Base-by-base conservation (phyloP, 179 eudicot genomes). In the Nepenthes alata region DNA sequence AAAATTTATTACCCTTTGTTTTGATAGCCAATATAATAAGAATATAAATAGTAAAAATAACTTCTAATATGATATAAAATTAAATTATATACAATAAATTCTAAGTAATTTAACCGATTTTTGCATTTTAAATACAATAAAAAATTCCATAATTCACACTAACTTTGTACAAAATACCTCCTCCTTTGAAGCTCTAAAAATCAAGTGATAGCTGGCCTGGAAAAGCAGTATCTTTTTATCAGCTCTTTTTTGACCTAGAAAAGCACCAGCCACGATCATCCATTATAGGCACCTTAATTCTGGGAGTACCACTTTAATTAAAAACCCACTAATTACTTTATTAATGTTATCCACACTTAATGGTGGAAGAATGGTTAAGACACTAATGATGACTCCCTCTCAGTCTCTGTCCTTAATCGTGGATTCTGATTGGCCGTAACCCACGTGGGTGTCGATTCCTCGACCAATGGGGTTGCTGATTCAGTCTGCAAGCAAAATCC, bases 381-480 rank as follows among this genome's bases (percentile, higher is more conserved):
- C 72, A 67, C 51, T 63, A 68, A 68, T 73, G 57, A 67, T 73
- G 68, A 63, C 63, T 25, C 45, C 45, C 45, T 7, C 5, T 41
- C 6, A 41, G 69, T 37, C 49, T 53, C 61, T 74, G 74, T 65
- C 67, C 38, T 62, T 41, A 57, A 56, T 25, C 11, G 0, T 52
- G 11, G 11, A 5, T 53, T 74, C 36, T 70, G 36, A 70, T 74
- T 65, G 78, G 74, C 36, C 11, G 65, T 47, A 34, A 9, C 55
- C 68, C 78, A 74, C 69, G 78, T 70, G 78, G 55, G 62, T 58
- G 71, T 62, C 6, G 63, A 67, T 74, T 54, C 51, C 59, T 62
- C 37, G 62, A 64, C 77, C 73, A 73, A 73, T 73, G 55, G 68
- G 73, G 60, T 48, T 59, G 8, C 6, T 4, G 45, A 41, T 4